These are phyloP conservation scores for Brassica incana DNA, from an alignment of 345 rosid genomes.

Conservation along the genomic window DNA sequence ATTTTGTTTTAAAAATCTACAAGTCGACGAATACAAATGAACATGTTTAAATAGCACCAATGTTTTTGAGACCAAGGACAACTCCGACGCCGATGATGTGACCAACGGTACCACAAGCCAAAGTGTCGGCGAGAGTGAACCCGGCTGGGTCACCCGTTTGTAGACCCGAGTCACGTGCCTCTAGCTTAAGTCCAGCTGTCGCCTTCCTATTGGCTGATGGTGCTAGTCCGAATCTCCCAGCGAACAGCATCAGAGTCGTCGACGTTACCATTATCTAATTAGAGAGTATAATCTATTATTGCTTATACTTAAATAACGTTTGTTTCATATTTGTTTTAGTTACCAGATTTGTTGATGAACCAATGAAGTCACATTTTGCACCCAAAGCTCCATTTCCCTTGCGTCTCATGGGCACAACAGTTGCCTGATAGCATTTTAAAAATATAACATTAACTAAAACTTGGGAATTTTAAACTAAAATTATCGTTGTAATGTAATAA, in stretches of 20 bases:
- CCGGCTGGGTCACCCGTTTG: conserved; percentile 97
- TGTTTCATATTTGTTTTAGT: neutral
- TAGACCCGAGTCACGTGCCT: conserved; percentile 79
- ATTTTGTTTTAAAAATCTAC: conserved; percentile 7
- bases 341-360: conserved; percentile 92
- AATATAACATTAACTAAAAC: neutral
- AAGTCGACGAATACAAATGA: conserved; percentile 12
- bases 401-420: conserved; percentile 57
- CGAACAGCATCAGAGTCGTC: conserved; percentile 87
- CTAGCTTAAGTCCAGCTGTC: conserved; percentile 85
- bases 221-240: conserved; percentile 92
- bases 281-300: neutral
- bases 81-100: conserved; percentile 87
- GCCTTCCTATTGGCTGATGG: conserved; percentile 97
- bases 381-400: conserved; percentile 74
- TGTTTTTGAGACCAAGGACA: conserved; percentile 84
- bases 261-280: conserved; percentile 75
- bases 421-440: conserved; percentile 38
- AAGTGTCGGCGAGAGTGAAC: conserved; percentile 94
- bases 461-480: neutral
- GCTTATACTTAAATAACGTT: neutral
- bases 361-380: conserved; percentile 78
- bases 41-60: conserved; percentile 60
- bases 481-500: neutral
- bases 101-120: conserved; percentile 89